These are phyloP conservation scores for Eucalyptus melliodora DNA, from an alignment of 345 rosid genomes.

Conservation along the genomic window DNA sequence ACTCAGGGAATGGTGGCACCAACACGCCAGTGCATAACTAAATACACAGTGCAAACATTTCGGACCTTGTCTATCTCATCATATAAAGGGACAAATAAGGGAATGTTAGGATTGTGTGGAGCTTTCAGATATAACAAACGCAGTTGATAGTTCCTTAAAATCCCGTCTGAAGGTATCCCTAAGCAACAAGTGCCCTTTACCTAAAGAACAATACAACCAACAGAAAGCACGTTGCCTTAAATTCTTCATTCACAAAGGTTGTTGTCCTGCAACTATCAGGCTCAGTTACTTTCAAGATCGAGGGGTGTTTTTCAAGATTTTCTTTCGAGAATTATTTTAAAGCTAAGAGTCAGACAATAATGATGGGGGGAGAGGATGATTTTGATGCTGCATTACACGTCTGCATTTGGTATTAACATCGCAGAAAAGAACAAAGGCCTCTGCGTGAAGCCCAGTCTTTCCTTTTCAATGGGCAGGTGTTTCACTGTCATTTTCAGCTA, in stretches of 20 bases:
- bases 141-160: conserved; percentile 16
- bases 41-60: background rate
- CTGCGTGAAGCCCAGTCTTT: background rate
- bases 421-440: background rate
- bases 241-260: background rate
- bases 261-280: background rate
- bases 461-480: background rate
- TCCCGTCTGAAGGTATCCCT: conserved; percentile 2
- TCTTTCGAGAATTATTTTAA: background rate
- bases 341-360: background rate
- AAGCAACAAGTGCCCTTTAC: conserved; percentile 49
- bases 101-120: background rate
- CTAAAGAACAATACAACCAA: conserved; percentile 14
- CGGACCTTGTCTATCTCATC: background rate
- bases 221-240: background rate
- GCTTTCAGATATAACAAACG: conserved; percentile 6
- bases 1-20: background rate
- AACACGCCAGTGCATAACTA: background rate
- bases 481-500: background rate
- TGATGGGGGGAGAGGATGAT: background rate
- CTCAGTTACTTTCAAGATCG: background rate
- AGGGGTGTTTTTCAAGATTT: background rate
- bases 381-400: background rate
- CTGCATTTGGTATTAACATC: background rate
- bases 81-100: background rate